Percentiles rank a stretch among this genome's conserved stretches.
phyloP scores from a whole-genome alignment of 257 asterid genomes.

The Thymus mandschuricus region DNA sequence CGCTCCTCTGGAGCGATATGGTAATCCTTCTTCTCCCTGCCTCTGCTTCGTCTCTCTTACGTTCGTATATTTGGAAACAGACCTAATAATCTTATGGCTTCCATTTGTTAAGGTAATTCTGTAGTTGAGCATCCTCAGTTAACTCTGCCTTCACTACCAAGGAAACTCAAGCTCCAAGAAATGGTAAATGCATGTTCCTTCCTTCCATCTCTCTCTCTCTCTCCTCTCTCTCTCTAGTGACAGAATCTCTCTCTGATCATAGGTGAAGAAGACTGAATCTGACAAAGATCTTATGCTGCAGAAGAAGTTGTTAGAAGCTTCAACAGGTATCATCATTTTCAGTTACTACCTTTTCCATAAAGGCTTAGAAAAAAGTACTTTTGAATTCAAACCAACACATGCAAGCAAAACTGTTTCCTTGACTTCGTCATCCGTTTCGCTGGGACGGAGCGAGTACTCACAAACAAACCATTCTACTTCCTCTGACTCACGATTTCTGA shows the following conservation, averaged over 20 bases:
- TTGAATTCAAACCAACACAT: conserved; percentile 21
- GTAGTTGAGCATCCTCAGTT: conserved; percentile 38
- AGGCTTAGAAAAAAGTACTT: background rate
- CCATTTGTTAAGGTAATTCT: conserved; percentile 15
- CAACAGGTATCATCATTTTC: conserved; percentile 42
- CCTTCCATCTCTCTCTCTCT: background rate
- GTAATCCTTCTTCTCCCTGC: conserved; percentile 24
- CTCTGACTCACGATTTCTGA: no score
- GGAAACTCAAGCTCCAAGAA: conserved; percentile 58
- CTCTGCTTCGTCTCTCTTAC: background rate
- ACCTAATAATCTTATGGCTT: background rate
- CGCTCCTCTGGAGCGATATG: conserved; percentile 42
- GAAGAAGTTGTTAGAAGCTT: conserved; percentile 47
- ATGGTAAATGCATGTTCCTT: conserved; percentile 31
- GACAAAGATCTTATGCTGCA: conserved; percentile 39
- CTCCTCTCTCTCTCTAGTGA: background rate
- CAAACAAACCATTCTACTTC: no score
- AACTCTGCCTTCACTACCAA: conserved; percentile 42
- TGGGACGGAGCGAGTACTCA: no score
- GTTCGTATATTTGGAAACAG: background rate
- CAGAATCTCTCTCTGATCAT: conserved; percentile 16
- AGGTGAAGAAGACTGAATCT: conserved; percentile 48
- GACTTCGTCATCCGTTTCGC: background rate
- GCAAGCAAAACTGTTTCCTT: conserved; percentile 5
- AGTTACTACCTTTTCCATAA: conserved; percentile 3